phyloP scores from a whole-genome alignment of 176 grass and related monocot species.

The Cocos nucifera region DNA sequence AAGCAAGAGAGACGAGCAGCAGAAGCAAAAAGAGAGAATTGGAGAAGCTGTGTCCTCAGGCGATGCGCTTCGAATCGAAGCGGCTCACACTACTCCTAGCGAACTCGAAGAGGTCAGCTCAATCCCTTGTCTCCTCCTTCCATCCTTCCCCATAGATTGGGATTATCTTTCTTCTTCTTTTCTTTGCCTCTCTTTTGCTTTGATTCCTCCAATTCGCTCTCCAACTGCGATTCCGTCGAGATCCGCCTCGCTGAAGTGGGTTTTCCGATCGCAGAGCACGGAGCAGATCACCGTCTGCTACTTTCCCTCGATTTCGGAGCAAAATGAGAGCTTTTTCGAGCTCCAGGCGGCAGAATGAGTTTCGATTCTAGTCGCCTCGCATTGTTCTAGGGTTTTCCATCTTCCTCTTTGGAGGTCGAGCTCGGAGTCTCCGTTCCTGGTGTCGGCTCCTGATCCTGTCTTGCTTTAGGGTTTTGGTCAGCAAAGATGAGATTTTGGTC shows the following conservation, averaged over 20 bases:
- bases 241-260: background rate
- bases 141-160: too few relatives aligned
- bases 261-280: background rate
- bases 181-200: too few relatives aligned
- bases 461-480: slow-evolving; percentile 23
- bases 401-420: slow-evolving; percentile 27
- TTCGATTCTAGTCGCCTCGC: background rate
- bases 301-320: background rate
- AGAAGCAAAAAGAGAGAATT: background rate
- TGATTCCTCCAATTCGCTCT: too few relatives aligned
- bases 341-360: background rate
- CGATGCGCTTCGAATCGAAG: too few relatives aligned
- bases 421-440: background rate
- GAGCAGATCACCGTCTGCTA: background rate
- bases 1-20: background rate
- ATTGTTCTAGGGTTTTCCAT: background rate
- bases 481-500: slow-evolving; percentile 62
- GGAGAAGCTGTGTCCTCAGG: background rate
- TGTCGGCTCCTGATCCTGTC: slow-evolving; percentile 12
- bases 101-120: background rate
- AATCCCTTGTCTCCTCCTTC: too few relatives aligned
- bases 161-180: too few relatives aligned
- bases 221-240: background rate
- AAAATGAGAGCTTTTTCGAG: background rate
- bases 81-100: background rate